phyloP scores from a whole-genome alignment of 148 eudicot species.

The Nepenthes mirabilis region DNA sequence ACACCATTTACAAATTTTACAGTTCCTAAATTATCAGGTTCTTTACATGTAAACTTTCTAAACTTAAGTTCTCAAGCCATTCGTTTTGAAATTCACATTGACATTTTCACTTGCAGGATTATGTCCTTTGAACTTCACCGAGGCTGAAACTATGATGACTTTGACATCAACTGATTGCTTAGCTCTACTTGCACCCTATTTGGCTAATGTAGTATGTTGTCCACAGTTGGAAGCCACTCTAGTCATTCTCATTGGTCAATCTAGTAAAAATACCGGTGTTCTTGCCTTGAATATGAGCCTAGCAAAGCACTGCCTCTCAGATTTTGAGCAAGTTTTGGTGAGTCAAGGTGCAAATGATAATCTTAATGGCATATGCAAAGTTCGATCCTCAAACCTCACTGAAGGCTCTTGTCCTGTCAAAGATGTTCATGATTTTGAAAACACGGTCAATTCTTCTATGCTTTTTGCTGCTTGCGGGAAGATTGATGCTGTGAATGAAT shows the following conservation, averaged over 20 bases:
- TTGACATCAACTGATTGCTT: slow-evolving; percentile 72
- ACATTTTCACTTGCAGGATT: slow-evolving; percentile 34
- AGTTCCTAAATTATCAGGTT: slow-evolving; percentile 85
- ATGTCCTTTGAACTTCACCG: slow-evolving; percentile 61
- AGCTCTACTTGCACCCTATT: slow-evolving; percentile 46
- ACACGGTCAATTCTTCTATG: slow-evolving; percentile 38
- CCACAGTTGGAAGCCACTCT: slow-evolving; percentile 87
- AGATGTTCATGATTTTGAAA: slow-evolving; percentile 67
- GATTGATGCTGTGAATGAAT: slow-evolving; percentile 79
- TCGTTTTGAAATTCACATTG: neutral
- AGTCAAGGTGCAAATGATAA: slow-evolving; percentile 65
- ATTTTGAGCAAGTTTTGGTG: slow-evolving; percentile 58
- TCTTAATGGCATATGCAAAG: slow-evolving; percentile 60
- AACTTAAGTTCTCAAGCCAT: neutral
- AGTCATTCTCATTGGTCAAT: slow-evolving; percentile 69
- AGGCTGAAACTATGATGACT: slow-evolving; percentile 51
- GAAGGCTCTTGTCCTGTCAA: slow-evolving; percentile 79
- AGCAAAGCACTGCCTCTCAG: slow-evolving; percentile 71
- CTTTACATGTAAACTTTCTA: neutral
- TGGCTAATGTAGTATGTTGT: slow-evolving; percentile 92
- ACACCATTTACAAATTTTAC: slow-evolving; percentile 81
- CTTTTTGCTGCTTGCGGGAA: slow-evolving; percentile 65
- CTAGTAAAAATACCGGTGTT: slow-evolving; percentile 42
- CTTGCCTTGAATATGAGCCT: slow-evolving; percentile 64
- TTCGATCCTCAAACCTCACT: slow-evolving; percentile 68